Base-by-base conservation (phyloP, 2,329 filamentous ascomycete species). In the Immersiporthe knoxdaviesiana region DNA sequence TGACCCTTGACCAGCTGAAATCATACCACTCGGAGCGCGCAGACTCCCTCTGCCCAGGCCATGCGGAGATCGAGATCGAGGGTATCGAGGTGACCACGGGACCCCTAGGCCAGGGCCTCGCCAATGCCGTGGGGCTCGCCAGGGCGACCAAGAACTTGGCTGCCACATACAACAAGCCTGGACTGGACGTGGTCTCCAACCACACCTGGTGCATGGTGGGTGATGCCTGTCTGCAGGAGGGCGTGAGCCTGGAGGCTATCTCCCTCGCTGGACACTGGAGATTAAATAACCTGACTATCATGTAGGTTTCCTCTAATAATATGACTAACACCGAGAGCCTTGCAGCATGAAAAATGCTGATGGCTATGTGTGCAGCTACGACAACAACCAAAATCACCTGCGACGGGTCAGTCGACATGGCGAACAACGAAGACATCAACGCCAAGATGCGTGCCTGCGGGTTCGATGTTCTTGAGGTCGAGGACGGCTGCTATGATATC, bases 301-400 rank as follows among this genome's bases (percentile, higher is more conserved):
- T 87, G 27, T 65, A 35, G 61, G 61, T n/a, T 47, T 24, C 14
- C 18, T 7, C 8, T 8, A 5, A n/a, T 10, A 39, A n/a, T n/a
- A n/a, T n/a, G n/a, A n/a, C n/a, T n/a, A n/a, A n/a, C n/a, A n/a
- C n/a, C n/a, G n/a, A n/a, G n/a, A n/a, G n/a, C n/a, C n/a, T n/a
- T n/a, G n/a, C n/a, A n/a, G n/a, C n/a, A n/a, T n/a, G n/a, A 35
- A 35, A 39, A 12, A 10, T 39, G 6, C 66, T 67, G 60, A 67
- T 18, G 11, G 7, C 18, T 2, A n/a, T n/a, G 30, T 18, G 8
- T 8, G 3, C 12, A 68, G 67, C 41, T 88, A 87, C 70, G 86
- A 88, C 73, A 88, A 88, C 74, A 88, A 88, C 74, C 82, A 85
- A 85, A 69, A 80, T 88, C 44, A 87, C 85, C 6, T 88, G 85